These are phyloP conservation scores for Rhododendron williamsianum DNA, from an alignment of 148 eudicot species.

Conservation along the genomic window DNA sequence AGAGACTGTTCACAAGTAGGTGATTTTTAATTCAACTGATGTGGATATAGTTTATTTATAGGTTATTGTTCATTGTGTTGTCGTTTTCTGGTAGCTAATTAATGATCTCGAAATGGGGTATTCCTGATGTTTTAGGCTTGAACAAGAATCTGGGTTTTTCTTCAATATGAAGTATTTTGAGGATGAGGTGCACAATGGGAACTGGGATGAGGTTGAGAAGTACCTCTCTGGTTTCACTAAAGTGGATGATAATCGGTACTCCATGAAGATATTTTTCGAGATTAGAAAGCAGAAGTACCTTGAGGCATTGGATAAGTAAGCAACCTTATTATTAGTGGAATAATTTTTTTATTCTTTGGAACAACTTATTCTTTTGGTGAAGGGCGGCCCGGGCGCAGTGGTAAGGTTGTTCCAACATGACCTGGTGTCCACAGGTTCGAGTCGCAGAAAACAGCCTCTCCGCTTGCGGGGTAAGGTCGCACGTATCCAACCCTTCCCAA, in stretches of 20 bases:
- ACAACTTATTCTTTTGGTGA: not conserved
- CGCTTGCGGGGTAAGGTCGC: not conserved
- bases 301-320: constrained; percentile 58
- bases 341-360: not conserved
- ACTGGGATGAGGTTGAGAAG: constrained; percentile 58
- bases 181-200: constrained; percentile 51
- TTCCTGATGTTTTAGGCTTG: constrained; percentile 30
- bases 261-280: constrained; percentile 53
- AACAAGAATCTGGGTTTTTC: constrained; percentile 61
- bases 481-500: not conserved
- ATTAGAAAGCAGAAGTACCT: constrained; percentile 58
- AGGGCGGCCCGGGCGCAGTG: not conserved
- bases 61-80: not conserved
- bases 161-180: constrained; percentile 59
- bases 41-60: not conserved
- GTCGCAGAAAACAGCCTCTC: not conserved
- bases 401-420: not conserved
- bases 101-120: constrained; percentile 3
- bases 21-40: not conserved
- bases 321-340: not conserved
- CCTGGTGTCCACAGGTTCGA: not conserved
- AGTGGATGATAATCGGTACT: constrained; percentile 53
- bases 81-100: constrained; percentile 4
- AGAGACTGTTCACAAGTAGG: constrained; percentile 85
- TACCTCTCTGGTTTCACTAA: constrained; percentile 60